Evolutionary conservation across 1,284 basidiomycete species (phyloP), one percentile per base, ranked within the genome.

Genomic region (Cutaneotrichosporon curvatum): DNA sequence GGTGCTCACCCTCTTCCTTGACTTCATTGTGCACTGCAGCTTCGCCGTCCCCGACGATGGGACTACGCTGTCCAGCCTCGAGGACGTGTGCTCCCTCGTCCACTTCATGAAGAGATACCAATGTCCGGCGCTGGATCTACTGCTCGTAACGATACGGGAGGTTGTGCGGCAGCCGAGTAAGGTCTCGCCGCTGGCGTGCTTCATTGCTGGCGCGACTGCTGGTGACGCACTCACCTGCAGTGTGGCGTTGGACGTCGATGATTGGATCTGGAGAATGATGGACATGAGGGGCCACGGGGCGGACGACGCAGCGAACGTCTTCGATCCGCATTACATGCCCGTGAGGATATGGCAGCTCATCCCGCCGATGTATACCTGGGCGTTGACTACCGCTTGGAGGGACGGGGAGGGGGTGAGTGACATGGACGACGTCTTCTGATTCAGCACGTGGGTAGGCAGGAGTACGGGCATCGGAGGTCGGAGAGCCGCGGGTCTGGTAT

Each of bases 251-350:
- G 51, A 53, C 37, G 40, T 53, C 9, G 34, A 40, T 22, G 51
- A 53, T 47, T 53, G 51, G 51, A 43, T 33, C 15, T 53, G 51
- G 51, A 37, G 47, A 40, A 48, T 48, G 47, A 53, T 53, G 51
- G 43, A 50, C 43, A 21, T 21, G 15, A 37, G 43, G 18, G 37
- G 45, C 18, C 40, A 43, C 8, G 33, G 33, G 0, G 51, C 43
- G 0, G 33, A 25, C 8, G 40, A 40, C 2, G 40, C 37, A 33
- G 51, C 51, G 1, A 53, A 53, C 37, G 51, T 53, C 11, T 53
- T 53, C 23, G 47, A 53, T 37, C 51, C 51, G n/a, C 51, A 53
- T 37, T 43, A 48, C 34, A 54, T 54, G 52, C 52, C 52, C 15
- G 46, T 50, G 12, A 36, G 41, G 2, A 46, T 50, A 7, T 54